Evolutionary conservation across 2,329 filamentous ascomycete species (phyloP).

Genomic region (Beauveria australis): DNA sequence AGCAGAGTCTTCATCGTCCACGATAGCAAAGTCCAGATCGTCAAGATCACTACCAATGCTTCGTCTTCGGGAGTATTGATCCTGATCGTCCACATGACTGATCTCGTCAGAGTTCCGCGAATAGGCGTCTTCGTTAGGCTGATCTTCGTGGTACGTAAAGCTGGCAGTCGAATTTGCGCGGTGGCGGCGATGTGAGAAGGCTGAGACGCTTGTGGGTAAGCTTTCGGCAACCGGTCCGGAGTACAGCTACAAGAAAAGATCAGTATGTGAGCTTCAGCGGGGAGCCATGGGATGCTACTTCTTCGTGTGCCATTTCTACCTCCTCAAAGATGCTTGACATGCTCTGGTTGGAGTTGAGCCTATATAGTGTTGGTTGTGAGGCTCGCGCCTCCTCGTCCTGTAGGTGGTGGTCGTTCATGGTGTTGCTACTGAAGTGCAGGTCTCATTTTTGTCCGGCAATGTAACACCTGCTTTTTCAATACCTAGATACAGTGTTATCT

Average conservation of each 20-base stretch:
- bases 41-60: constrained; percentile 30
- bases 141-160: constrained; percentile 81
- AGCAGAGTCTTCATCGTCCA: constrained; percentile 30
- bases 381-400: constrained; percentile 1
- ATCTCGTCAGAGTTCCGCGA: constrained; percentile 21
- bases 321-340: constrained; percentile 79
- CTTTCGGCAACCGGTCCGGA: constrained; percentile 91
- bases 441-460: background rate
- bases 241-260: constrained; percentile 50
- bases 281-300: constrained; percentile 43
- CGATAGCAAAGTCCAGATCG: constrained; percentile 30
- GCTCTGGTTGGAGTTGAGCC: constrained; percentile 62
- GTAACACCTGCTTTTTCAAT: background rate
- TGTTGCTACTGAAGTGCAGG: background rate
- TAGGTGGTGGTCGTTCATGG: background rate
- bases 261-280: background rate
- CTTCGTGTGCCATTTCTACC: constrained; percentile 97
- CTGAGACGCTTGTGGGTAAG: constrained; percentile 87
- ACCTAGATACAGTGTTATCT: background rate
- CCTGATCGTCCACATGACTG: background rate
- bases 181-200: constrained; percentile 75
- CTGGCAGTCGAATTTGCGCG: constrained; percentile 80
- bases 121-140: constrained; percentile 46
- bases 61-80: constrained; percentile 16
- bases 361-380: constrained; percentile 40